Conservation (phyloP, 1,284 basidiomycete species). For the Pseudozyma sp. region DNA sequence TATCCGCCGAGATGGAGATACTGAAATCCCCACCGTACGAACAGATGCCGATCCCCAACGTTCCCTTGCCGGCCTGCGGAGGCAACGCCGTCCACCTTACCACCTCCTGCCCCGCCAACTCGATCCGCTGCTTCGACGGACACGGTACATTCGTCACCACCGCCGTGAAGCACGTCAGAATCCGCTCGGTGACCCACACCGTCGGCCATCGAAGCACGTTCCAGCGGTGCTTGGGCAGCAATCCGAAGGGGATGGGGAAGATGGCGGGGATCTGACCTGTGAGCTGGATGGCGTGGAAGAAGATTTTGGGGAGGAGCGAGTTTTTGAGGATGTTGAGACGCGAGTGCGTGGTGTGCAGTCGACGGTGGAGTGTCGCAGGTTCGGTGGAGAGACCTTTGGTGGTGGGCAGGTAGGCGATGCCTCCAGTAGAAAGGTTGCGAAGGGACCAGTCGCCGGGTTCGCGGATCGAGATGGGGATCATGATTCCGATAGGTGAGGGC, state of each 20-base stretch:
- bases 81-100: conserved; percentile 56
- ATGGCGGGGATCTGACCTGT: conserved; percentile 54
- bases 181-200: conserved; percentile 22
- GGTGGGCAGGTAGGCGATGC: conserved; percentile 60
- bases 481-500: conserved; percentile 52
- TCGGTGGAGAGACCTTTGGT: conserved; percentile 33
- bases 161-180: conserved; percentile 50
- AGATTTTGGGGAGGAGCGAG: conserved; percentile 51
- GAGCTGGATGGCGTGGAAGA: conserved; percentile 52
- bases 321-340: conserved; percentile 61
- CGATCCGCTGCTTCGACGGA: conserved; percentile 49
- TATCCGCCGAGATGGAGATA: conserved; percentile 62
- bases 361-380: conserved; percentile 40
- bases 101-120: conserved; percentile 51
- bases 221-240: conserved; percentile 21
- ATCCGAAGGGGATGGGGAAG: conserved; percentile 38
- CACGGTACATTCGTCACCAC: conserved; percentile 67
- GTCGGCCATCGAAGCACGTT: conserved; percentile 29
- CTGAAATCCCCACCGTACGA: conserved; percentile 56
- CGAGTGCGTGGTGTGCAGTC: conserved; percentile 53
- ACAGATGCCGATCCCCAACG: conserved; percentile 65
- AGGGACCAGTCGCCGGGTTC: conserved; percentile 60
- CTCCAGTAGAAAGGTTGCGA: conserved; percentile 64
- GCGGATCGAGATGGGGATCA: conserved; percentile 65
- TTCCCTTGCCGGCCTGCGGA: conserved; percentile 62